phyloP scores from a whole-genome alignment of 768 basidiomycete genomes.

The Chalciporus piperatus region DNA sequence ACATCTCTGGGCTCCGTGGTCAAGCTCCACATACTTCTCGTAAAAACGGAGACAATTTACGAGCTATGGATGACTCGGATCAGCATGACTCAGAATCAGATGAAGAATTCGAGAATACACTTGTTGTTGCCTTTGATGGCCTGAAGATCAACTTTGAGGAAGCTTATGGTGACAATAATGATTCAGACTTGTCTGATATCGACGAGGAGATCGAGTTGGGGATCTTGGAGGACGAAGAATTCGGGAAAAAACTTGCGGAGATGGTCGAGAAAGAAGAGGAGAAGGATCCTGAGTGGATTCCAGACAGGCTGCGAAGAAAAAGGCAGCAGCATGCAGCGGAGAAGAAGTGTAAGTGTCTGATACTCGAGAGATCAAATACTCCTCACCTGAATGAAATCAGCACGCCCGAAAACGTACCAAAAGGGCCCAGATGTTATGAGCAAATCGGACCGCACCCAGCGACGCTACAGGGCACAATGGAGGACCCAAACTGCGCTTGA shows the following conservation, averaged over 20 bases:
- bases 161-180: too few species aligned
- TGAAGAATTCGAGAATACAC: not conserved
- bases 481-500: not conserved
- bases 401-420: not conserved
- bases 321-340: not conserved
- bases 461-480: not conserved
- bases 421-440: slow-evolving; percentile 6
- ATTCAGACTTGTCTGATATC: too few species aligned
- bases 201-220: not conserved
- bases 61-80: not conserved
- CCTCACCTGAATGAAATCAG: not conserved
- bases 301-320: slow-evolving; percentile 4
- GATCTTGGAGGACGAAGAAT: slow-evolving; percentile 5
- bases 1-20: not conserved
- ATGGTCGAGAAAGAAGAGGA: slow-evolving; percentile 3
- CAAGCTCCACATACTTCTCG: not conserved
- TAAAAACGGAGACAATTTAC: not conserved
- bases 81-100: slow-evolving; percentile 3
- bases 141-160: too few species aligned
- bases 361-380: not conserved
- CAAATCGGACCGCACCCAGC: slow-evolving; percentile 4
- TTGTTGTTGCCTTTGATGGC: not conserved
- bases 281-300: slow-evolving; percentile 4
- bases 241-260: not conserved
- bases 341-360: not conserved